Conservation (phyloP, 2,329 filamentous ascomycete genomes). For the Aspergillus ochraceoroseus region DNA sequence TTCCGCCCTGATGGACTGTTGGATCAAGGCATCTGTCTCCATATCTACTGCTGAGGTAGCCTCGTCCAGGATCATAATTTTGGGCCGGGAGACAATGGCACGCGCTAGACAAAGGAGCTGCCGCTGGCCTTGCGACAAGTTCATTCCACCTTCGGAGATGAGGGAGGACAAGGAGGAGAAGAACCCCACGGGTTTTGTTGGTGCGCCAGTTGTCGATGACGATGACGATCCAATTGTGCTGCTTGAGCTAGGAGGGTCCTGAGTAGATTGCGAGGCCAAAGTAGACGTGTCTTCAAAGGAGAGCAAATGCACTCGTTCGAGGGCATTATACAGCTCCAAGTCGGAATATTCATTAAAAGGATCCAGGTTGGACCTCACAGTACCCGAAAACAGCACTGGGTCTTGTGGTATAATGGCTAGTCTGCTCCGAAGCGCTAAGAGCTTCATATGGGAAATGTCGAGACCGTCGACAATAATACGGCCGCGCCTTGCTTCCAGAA, state of each 20-base stretch:
- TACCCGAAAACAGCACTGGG: constrained; percentile 74
- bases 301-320: constrained; percentile 66
- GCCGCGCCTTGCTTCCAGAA: constrained; percentile 23
- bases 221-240: constrained; percentile 8
- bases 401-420: constrained; percentile 79
- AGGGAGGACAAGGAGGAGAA: constrained; percentile 59
- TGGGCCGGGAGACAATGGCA: constrained; percentile 62
- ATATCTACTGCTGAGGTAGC: constrained; percentile 75
- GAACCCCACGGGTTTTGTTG: constrained; percentile 33
- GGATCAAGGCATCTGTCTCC: constrained; percentile 68
- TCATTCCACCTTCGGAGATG: constrained; percentile 67
- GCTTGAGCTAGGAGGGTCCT: constrained; percentile 13
- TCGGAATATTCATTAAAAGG: constrained; percentile 68
- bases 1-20: constrained; percentile 66
- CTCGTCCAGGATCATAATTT: constrained; percentile 76
- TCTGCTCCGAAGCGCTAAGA: constrained; percentile 60
- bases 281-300: constrained; percentile 40
- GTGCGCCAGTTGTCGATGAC: constrained; percentile 1
- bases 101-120: constrained; percentile 29
- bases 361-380: constrained; percentile 70
- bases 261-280: constrained; percentile 13
- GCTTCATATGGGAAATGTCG: constrained; percentile 46
- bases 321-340: constrained; percentile 61
- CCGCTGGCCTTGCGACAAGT: constrained; percentile 40
- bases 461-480: constrained; percentile 27